Base-by-base conservation (phyloP, 2,329 filamentous ascomycete genomes). In the Phyllosticta capitalensis region DNA sequence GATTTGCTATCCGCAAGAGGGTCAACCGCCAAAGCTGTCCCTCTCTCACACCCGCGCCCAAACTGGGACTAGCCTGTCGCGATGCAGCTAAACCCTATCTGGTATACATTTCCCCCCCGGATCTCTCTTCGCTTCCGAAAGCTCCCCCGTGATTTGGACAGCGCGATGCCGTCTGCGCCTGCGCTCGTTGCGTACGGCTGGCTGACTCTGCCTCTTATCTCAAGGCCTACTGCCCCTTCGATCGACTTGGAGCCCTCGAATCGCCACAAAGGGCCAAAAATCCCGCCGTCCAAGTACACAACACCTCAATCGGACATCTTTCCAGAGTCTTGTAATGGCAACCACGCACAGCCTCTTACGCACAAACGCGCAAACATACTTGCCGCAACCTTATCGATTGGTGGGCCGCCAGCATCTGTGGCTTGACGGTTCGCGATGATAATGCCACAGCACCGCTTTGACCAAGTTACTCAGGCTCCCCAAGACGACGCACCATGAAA, bases 1-100 rank as follows among this genome's bases (percentile, higher is more conserved):
- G 58, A 59, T 24, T 52, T 59, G 52, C 52, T 59, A 59, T 55
- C 58, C 58, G 48, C 52, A 59, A 59, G 45, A 55, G 58, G 58
- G 52, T 50, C 45, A 12, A 30, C 50, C 33, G 50, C 56, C 38
- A 52, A 22, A 20, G 33, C 22, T 49, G 56, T 45, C 56, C 38
- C 12, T 45, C 38, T 45, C 4, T 17, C 38, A 45, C 38, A 45
- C 38, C 56, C 45, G 56, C 56, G 12, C 19, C 56, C 50, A 30
- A 33, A 58, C 49, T 30, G 21, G 48, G 56, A 51, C 51, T 59
- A 54, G 56, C 52, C 38, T 21, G 12, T 5, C 6, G 9, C 24
- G 38, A 24, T 21, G 21, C 22, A 24, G 33, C 58, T 59, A 59
- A 33, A n/a, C 58, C 58, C 33, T 28, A 9, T 33, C 51, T 14